phyloP scores from a whole-genome alignment of 164 flowering plant genomes.

The Stephania japonica region DNA sequence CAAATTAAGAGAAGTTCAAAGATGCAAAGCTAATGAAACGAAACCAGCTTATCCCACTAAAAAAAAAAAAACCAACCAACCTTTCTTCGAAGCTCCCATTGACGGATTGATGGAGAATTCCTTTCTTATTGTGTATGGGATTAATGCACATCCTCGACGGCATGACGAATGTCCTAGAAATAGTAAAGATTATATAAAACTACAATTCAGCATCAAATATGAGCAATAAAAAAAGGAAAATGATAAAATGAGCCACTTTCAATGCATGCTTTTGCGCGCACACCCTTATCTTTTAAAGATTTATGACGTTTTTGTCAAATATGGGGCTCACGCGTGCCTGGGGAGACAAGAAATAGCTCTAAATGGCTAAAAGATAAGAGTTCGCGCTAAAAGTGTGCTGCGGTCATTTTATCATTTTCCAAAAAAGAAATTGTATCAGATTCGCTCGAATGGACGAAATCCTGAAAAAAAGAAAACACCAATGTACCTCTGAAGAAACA shows the following conservation, averaged over 20 bases:
- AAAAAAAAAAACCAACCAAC: conserved; percentile 22
- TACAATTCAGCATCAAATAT: too few species aligned
- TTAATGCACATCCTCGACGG: conserved; percentile 95
- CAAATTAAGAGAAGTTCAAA: conserved; percentile 11
- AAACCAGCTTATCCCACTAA: neutral
- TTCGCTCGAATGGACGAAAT: neutral
- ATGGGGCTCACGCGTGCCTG: too few species aligned
- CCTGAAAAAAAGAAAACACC: neutral
- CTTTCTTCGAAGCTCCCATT: conserved; percentile 56
- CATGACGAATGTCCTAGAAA: conserved; percentile 87
- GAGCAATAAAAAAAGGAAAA: too few species aligned
- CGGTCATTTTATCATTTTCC: too few species aligned
- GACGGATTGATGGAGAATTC: conserved; percentile 55
- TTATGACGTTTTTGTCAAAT: too few species aligned
- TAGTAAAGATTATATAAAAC: neutral
- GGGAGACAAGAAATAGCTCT: too few species aligned
- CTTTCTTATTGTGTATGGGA: conserved; percentile 89
- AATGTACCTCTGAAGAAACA: conserved; percentile 67
- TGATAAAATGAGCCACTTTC: too few species aligned
- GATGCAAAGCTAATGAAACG: neutral
- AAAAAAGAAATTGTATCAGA: too few species aligned
- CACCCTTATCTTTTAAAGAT: too few species aligned
- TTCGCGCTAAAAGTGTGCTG: too few species aligned
- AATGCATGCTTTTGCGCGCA: too few species aligned
- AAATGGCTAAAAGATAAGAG: too few species aligned